phyloP scores from a whole-genome alignment of 192 early-diverging fungal genomes.

The Pilaira anomala region DNA sequence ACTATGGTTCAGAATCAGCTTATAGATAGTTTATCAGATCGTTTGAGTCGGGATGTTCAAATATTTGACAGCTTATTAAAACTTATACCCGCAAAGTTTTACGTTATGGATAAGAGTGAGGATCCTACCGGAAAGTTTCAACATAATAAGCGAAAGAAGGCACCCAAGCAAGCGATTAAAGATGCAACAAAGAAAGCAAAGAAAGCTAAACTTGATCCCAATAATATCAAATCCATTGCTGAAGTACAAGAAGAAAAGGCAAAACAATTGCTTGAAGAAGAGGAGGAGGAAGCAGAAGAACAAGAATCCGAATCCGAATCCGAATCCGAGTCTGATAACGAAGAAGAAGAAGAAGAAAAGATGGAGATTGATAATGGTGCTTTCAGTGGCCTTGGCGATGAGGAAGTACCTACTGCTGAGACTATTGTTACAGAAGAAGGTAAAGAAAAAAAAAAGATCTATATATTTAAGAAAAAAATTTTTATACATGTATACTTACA shows the following conservation, averaged over 20 bases:
- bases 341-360: slow-evolving; percentile 29
- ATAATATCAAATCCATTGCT: slow-evolving; percentile 66
- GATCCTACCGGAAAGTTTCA: slow-evolving; percentile 50
- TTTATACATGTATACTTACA: neutral
- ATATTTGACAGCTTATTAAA: slow-evolving; percentile 75
- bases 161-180: slow-evolving; percentile 75
- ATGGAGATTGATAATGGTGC: slow-evolving; percentile 34
- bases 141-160: slow-evolving; percentile 82
- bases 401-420: slow-evolving; percentile 1
- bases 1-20: slow-evolving; percentile 17
- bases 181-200: slow-evolving; percentile 81
- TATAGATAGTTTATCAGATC: slow-evolving; percentile 41
- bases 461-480: neutral
- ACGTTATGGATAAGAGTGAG: slow-evolving; percentile 66
- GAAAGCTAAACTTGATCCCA: slow-evolving; percentile 83
- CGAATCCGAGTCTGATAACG: slow-evolving; percentile 29
- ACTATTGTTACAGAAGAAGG: neutral
- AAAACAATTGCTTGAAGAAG: slow-evolving; percentile 33
- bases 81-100: slow-evolving; percentile 82
- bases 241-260: slow-evolving; percentile 65
- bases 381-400: slow-evolving; percentile 16
- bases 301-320: slow-evolving; percentile 40
- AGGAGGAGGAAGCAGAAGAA: slow-evolving; percentile 29
- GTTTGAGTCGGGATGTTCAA: slow-evolving; percentile 60
- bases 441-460: neutral